phyloP scores from a whole-genome alignment of 345 rosid genomes.

The Eucalyptus cladocalyx region DNA sequence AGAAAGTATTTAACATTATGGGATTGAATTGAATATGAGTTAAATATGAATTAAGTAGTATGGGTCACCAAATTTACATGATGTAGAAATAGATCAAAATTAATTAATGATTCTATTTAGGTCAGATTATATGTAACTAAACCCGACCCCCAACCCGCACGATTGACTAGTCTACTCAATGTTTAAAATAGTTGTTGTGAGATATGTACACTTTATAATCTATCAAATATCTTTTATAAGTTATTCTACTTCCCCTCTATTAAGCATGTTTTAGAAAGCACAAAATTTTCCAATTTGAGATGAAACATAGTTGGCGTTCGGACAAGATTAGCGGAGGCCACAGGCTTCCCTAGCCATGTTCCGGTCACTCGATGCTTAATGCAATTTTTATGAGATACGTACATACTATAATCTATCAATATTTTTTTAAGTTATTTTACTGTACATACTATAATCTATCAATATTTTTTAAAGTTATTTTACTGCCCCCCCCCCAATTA shows the following conservation, averaged over 20 bases:
- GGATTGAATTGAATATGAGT: fast-evolving
- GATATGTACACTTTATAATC: neutral
- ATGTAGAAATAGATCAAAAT: fast-evolving
- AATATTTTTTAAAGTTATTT: neutral
- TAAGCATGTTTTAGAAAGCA: neutral
- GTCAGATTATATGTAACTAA: fast-evolving
- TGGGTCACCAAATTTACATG: fast-evolving
- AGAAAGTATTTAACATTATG: fast-evolving
- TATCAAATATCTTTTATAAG: too few relatives aligned
- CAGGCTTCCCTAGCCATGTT: neutral
- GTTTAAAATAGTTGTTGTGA: fast-evolving
- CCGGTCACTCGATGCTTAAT: neutral
- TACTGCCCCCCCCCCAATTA: neutral
- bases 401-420: neutral
- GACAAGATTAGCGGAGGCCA: neutral
- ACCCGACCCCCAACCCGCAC: fast-evolving
- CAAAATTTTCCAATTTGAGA: neutral
- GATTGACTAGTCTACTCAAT: neutral
- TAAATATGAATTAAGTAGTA: fast-evolving
- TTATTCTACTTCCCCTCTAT: neutral
- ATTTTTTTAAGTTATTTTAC: too few relatives aligned
- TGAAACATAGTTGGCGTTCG: neutral
- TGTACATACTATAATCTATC: neutral
- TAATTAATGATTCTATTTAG: fast-evolving
- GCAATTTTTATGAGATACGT: neutral